Conservation (phyloP, 768 basidiomycete genomes). For the Suillus brevipes region DNA sequence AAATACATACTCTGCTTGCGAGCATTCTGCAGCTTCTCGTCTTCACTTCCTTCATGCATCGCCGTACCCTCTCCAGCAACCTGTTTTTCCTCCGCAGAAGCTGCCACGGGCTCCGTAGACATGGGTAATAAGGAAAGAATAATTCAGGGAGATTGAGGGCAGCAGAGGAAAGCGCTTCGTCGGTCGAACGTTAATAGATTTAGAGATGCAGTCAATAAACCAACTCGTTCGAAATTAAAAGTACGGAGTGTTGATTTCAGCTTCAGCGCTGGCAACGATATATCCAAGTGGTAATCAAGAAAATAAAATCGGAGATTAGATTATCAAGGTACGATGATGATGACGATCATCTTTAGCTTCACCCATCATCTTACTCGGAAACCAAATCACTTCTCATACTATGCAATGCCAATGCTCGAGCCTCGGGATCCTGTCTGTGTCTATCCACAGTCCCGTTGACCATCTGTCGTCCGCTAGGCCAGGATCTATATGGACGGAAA, state of each 20-base stretch:
- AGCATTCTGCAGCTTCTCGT: slow-evolving; percentile 48
- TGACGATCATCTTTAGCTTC: too few relatives aligned
- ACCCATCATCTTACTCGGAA: too few relatives aligned
- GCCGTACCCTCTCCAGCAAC: slow-evolving; percentile 19
- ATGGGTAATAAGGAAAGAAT: slow-evolving; percentile 16
- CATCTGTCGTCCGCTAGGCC: too few relatives aligned
- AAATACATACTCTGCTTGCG: slow-evolving; percentile 52
- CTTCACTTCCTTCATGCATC: slow-evolving; percentile 35
- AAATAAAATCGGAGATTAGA: too few relatives aligned
- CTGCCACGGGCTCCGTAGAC: slow-evolving; percentile 20
- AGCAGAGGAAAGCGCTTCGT: not conserved
- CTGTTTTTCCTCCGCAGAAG: slow-evolving; percentile 9
- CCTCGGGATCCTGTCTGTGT: too few relatives aligned
- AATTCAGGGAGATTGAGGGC: slow-evolving; percentile 1
- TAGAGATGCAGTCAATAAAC: not conserved
- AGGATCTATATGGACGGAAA: too few relatives aligned
- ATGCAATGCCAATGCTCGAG: too few relatives aligned
- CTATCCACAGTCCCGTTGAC: too few relatives aligned
- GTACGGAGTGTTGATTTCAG: not conserved
- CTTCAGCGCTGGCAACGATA: not conserved
- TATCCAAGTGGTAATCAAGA: too few relatives aligned
- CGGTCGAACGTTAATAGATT: not conserved
- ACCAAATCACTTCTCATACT: too few relatives aligned
- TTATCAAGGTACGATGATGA: too few relatives aligned
- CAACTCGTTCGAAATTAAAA: not conserved